phyloP scores from a whole-genome alignment of 495 filamentous ascomycete genomes.

The Corynascus novoguineensis region DNA sequence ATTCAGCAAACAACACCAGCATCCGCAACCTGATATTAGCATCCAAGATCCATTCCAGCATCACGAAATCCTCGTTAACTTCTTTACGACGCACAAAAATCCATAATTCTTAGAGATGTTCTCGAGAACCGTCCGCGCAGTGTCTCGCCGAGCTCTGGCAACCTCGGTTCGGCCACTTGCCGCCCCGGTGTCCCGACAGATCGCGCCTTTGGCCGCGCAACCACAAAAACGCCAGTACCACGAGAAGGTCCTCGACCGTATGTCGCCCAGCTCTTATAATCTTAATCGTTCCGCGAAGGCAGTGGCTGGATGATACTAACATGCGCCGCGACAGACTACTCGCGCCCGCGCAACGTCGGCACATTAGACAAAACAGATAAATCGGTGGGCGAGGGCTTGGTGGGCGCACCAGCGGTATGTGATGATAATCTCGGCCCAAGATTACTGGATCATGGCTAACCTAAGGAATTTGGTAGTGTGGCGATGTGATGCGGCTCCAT shows the following conservation, averaged over 20 bases:
- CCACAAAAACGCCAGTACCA: constrained; percentile 48
- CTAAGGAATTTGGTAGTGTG: constrained; percentile 41
- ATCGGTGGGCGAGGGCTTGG: constrained; percentile 94
- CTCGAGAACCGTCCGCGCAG: constrained; percentile 32
- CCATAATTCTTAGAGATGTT: constrained; percentile 28
- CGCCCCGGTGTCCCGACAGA: constrained; percentile 33
- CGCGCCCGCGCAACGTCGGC: constrained; percentile 87
- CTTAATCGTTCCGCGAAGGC: not conserved
- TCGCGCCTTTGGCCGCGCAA: constrained; percentile 31
- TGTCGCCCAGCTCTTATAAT: constrained; percentile 1
- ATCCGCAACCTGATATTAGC: constrained; percentile 12
- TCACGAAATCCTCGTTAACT: not conserved
- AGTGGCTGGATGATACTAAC: not conserved
- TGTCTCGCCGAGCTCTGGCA: constrained; percentile 25
- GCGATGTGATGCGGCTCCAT: constrained; percentile 98
- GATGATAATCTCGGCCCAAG: constrained; percentile 16
- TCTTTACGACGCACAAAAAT: not conserved
- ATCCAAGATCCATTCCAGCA: not conserved
- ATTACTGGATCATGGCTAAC: not conserved
- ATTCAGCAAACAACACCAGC: not conserved
- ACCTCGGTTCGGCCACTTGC: constrained; percentile 22
- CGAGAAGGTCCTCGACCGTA: constrained; percentile 67
- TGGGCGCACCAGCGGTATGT: constrained; percentile 76
- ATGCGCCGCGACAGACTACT: constrained; percentile 58
- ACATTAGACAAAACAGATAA: constrained; percentile 78